phyloP scores from a whole-genome alignment of 116 monocot species.

The Cymodocea nodosa region DNA sequence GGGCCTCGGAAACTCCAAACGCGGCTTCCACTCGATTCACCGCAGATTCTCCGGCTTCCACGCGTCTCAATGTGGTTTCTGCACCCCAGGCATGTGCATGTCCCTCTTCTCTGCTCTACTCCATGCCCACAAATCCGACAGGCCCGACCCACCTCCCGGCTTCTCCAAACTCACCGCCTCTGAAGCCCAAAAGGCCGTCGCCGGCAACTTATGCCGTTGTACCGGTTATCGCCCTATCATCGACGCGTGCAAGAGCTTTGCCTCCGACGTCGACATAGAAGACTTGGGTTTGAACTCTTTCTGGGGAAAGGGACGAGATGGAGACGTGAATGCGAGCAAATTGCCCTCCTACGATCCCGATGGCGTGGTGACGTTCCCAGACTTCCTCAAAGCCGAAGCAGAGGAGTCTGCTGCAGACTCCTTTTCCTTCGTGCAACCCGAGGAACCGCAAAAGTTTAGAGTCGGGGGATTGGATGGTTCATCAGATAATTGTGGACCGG shows the following conservation, averaged over 20 bases:
- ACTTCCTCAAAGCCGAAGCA: slow-evolving; percentile 47
- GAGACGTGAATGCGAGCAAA: slow-evolving; percentile 6
- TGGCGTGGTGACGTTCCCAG: slow-evolving; percentile 33
- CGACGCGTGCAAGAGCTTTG: slow-evolving; percentile 79
- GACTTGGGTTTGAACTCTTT: slow-evolving; percentile 75
- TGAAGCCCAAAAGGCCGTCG: slow-evolving; percentile 63
- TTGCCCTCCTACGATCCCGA: slow-evolving; percentile 26
- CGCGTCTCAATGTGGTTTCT: slow-evolving; percentile 86
- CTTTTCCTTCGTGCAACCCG: not conserved
- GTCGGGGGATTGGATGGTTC: not conserved
- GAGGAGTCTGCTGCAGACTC: slow-evolving; percentile 6
- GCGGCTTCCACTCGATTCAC: too few relatives aligned
- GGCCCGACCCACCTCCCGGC: slow-evolving; percentile 34
- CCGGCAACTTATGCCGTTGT: slow-evolving; percentile 68
- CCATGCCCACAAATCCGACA: slow-evolving; percentile 44
- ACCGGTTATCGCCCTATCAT: slow-evolving; percentile 74
- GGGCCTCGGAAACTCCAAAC: too few relatives aligned
- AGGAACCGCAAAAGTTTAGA: not conserved
- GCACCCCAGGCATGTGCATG: slow-evolving; percentile 89
- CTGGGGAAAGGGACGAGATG: slow-evolving; percentile 31
- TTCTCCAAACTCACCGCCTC: slow-evolving; percentile 55
- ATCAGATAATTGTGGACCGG: not conserved
- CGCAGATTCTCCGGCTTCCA: slow-evolving; percentile 78
- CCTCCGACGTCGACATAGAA: slow-evolving; percentile 62
- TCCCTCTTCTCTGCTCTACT: slow-evolving; percentile 63